phyloP scores from a whole-genome alignment of 1,284 basidiomycete genomes.

The Flammula alnicola region DNA sequence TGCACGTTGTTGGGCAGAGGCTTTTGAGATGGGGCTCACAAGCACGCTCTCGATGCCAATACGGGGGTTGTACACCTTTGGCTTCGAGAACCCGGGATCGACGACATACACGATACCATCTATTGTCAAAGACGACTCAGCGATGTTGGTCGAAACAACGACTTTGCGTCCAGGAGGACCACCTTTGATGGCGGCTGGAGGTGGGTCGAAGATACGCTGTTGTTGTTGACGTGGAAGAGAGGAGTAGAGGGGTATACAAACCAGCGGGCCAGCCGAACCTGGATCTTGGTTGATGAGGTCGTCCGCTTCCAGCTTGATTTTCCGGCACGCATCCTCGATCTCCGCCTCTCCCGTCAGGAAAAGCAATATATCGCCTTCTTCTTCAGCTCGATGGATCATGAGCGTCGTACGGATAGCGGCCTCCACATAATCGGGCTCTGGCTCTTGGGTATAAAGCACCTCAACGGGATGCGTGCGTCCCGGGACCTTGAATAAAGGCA shows the following conservation, averaged over 20 bases:
- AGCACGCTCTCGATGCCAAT: conserved; percentile 95
- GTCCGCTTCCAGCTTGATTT: conserved; percentile 91
- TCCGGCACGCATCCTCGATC: conserved; percentile 95
- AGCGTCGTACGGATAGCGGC: conserved; percentile 96
- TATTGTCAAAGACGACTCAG: conserved; percentile 97
- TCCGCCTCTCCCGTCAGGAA: conserved; percentile 99
- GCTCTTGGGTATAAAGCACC: conserved; percentile 95
- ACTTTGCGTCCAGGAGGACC: conserved; percentile 92
- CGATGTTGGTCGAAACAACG: conserved; percentile 96
- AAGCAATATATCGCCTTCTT: conserved; percentile 90
- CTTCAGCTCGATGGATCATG: conserved; percentile 97
- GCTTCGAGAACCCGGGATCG: conserved; percentile 96
- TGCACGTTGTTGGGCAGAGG: conserved; percentile 94
- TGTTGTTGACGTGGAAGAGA: conserved; percentile 93
- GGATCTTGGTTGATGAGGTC: conserved; percentile 73
- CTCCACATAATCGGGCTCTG: conserved; percentile 96
- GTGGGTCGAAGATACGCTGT: conserved; percentile 94
- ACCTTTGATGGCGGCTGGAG: conserved; percentile 60
- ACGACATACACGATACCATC: conserved; percentile 99
- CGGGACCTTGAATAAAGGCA: conserved; percentile 94
- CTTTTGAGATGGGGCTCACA: conserved; percentile 96
- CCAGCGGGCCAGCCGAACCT: conserved; percentile 83
- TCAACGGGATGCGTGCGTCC: conserved; percentile 97
- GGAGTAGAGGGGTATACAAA: conserved; percentile 93
- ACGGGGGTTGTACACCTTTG: conserved; percentile 96